These are phyloP conservation scores for Microdochium bolleyi DNA, from an alignment of 2,329 filamentous ascomycete genomes.

Conservation along the genomic window DNA sequence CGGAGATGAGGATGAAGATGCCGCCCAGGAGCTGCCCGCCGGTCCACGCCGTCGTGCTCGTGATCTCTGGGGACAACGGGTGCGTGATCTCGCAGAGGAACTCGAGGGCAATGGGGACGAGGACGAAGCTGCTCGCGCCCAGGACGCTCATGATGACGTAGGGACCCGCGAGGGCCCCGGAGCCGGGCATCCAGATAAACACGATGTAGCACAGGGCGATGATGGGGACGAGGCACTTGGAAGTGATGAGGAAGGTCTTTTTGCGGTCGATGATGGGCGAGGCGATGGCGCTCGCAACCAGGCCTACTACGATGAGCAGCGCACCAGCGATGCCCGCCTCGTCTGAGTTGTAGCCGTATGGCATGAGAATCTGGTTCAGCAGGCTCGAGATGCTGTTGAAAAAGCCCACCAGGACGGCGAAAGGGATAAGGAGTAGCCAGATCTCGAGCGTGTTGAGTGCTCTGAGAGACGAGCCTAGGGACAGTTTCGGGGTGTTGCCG, in stretches of 20 bases:
- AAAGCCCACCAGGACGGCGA: constrained; percentile 76
- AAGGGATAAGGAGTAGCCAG: constrained; percentile 76
- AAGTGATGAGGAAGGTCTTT: constrained; percentile 66
- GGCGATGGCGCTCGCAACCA: constrained; percentile 66
- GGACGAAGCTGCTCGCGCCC: constrained; percentile 70
- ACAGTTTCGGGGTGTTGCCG: constrained; percentile 48
- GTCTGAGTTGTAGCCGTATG: constrained; percentile 76
- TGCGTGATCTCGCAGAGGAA: constrained; percentile 82
- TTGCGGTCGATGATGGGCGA: constrained; percentile 80
- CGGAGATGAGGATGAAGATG: constrained; percentile 75
- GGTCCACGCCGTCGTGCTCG: constrained; percentile 75
- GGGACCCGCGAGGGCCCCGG: constrained; percentile 50
- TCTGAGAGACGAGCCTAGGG: constrained; percentile 40
- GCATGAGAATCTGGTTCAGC: constrained; percentile 81
- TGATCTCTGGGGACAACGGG: constrained; percentile 79
- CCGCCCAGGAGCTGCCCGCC: constrained; percentile 81
- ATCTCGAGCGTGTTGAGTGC: constrained; percentile 59
- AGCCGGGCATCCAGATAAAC: constrained; percentile 71
- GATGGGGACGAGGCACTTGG: constrained; percentile 68
- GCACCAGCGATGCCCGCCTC: constrained; percentile 87
- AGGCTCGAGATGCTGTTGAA: constrained; percentile 90
- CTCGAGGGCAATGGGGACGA: constrained; percentile 81
- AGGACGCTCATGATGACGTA: constrained; percentile 70
- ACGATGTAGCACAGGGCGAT: constrained; percentile 66
- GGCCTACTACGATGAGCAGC: constrained; percentile 79